These are phyloP conservation scores for Cordyceps militaris DNA, from an alignment of 2,329 filamentous ascomycete species.

Conservation along the genomic window DNA sequence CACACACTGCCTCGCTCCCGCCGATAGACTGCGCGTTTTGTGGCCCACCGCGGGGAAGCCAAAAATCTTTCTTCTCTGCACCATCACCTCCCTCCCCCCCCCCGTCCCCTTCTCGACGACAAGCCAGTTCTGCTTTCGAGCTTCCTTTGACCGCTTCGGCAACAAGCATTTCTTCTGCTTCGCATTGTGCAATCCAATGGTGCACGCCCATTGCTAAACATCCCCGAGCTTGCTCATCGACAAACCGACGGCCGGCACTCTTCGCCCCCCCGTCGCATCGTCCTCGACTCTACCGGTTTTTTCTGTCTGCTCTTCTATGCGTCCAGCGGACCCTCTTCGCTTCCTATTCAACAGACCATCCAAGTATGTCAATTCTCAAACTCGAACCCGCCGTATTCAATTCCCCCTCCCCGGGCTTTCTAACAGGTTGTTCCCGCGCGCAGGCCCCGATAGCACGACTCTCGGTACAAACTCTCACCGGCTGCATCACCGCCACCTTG, in stretches of 20 bases:
- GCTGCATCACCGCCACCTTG: neutral
- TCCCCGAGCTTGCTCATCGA: conserved; percentile 17
- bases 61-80: neutral
- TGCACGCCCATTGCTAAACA: neutral
- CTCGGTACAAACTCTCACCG: conserved; percentile 12
- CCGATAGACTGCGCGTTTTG: conserved; percentile 2
- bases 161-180: neutral
- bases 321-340: conserved; percentile 80
- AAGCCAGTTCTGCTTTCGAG: neutral
- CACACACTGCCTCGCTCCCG: neutral
- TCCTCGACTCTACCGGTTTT: conserved; percentile 15
- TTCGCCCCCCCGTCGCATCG: conserved; percentile 13
- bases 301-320: conserved; percentile 62
- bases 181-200: neutral
- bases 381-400: conserved; percentile 9
- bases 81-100: neutral
- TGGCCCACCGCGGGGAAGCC: neutral
- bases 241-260: conserved; percentile 20
- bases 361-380: conserved; percentile 56
- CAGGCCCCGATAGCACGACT: conserved; percentile 56
- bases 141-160: neutral
- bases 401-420: neutral
- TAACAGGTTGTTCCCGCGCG: conserved; percentile 6
- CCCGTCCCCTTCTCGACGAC: neutral
- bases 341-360: conserved; percentile 84